Evolutionary conservation across 208 protist genomes (phyloP).

Genomic region (Leishmania arabica): DNA sequence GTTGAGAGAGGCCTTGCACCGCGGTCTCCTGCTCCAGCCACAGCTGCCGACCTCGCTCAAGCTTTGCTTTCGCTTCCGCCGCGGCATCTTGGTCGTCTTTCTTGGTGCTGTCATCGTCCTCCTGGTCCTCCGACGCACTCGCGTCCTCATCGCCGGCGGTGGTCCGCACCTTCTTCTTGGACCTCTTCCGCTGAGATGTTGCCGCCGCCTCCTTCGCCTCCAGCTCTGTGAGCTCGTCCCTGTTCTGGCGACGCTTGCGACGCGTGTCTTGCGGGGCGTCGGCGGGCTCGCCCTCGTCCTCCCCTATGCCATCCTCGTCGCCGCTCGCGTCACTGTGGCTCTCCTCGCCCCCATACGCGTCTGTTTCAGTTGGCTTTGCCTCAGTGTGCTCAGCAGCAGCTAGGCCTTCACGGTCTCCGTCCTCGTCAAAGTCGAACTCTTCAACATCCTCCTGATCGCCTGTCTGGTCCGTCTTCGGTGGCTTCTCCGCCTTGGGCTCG

Average conservation of each 20-base stretch:
- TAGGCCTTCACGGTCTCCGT: constrained; percentile 61
- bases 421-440: constrained; percentile 68
- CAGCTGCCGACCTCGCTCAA: constrained; percentile 69
- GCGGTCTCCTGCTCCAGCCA: constrained; percentile 93
- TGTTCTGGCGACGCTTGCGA: constrained; percentile 34
- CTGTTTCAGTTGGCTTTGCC: constrained; percentile 25
- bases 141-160: constrained; percentile 24
- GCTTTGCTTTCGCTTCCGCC: constrained; percentile 39
- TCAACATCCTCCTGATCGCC: constrained; percentile 46
- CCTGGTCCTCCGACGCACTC: constrained; percentile 34
- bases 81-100: constrained; percentile 30
- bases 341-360: constrained; percentile 23
- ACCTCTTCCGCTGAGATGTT: constrained; percentile 41
- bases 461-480: constrained; percentile 37
- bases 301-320: constrained; percentile 20
- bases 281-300: constrained; percentile 32
- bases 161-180: constrained; percentile 44
- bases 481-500: constrained; percentile 43
- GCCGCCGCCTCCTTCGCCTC: constrained; percentile 34
- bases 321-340: constrained; percentile 20
- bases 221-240: constrained; percentile 54
- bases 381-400: constrained; percentile 39
- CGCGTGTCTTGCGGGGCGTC: constrained; percentile 45
- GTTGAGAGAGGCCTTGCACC: constrained; percentile 93
- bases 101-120: constrained; percentile 32